These are phyloP conservation scores for Ascochyta koolunga DNA, from an alignment of 2,329 filamentous ascomycete species.

Conservation along the genomic window DNA sequence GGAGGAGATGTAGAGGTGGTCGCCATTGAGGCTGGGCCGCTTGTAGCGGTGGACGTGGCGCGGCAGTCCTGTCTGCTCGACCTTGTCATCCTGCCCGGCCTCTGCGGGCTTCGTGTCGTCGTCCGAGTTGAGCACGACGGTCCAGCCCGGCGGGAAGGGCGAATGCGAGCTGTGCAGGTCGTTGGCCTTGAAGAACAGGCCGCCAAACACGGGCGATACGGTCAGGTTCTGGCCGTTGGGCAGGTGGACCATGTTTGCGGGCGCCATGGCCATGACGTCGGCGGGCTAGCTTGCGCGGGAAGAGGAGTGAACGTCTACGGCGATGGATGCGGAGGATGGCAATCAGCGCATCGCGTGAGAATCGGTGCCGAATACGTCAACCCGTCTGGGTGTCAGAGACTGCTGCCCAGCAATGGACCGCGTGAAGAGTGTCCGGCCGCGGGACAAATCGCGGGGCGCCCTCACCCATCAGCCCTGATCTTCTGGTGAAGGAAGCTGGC, in stretches of 20 bases:
- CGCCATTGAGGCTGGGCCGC: slow-evolving; percentile 75
- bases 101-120: slow-evolving; percentile 45
- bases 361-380: slow-evolving; percentile 5
- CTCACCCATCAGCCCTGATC: background rate
- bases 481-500: background rate
- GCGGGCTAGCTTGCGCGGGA: slow-evolving; percentile 30
- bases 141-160: slow-evolving; percentile 86
- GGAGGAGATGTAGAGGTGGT: slow-evolving; percentile 88
- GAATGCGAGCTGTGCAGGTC: slow-evolving; percentile 70
- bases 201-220: slow-evolving; percentile 87
- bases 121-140: slow-evolving; percentile 80
- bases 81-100: slow-evolving; percentile 39
- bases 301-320: slow-evolving; percentile 1
- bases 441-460: slow-evolving; percentile 19
- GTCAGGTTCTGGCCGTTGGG: slow-evolving; percentile 87
- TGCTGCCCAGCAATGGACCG: slow-evolving; percentile 18
- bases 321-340: background rate
- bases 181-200: slow-evolving; percentile 85
- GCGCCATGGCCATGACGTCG: slow-evolving; percentile 49
- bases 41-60: slow-evolving; percentile 69
- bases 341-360: slow-evolving; percentile 30
- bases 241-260: slow-evolving; percentile 65
- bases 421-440: slow-evolving; percentile 16
- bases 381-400: slow-evolving; percentile 22
- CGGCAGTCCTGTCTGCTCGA: slow-evolving; percentile 35